Evolutionary conservation across 2,329 filamentous ascomycete species (phyloP).

Genomic region (Hypocrella siamensis): DNA sequence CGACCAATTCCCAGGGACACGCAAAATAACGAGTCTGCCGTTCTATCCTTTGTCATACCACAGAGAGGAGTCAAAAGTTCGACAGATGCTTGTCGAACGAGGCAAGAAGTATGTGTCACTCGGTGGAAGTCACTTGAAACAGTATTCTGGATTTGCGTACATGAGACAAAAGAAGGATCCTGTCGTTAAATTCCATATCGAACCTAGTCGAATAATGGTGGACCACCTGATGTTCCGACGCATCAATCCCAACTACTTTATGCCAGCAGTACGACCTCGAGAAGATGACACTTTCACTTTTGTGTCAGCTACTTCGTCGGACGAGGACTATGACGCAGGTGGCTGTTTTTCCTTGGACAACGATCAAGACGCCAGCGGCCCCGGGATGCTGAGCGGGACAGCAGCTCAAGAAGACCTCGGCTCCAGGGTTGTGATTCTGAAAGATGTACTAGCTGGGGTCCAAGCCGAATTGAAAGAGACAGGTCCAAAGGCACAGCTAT

Average conservation of each 20-base stretch:
- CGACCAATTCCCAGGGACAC: conserved; percentile 59
- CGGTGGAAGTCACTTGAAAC: conserved; percentile 70
- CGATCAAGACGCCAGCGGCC: too few relatives aligned
- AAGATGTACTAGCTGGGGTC: too few relatives aligned
- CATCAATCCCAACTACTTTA: conserved; percentile 73
- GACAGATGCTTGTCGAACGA: conserved; percentile 54
- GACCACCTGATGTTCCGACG: conserved; percentile 70
- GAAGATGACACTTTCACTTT: conserved; percentile 48
- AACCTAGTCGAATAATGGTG: conserved; percentile 77
- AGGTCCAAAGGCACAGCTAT: too few relatives aligned
- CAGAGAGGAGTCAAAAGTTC: conserved; percentile 50
- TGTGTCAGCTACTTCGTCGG: conserved; percentile 34
- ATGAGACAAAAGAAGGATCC: conserved; percentile 57
- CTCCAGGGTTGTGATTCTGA: too few relatives aligned
- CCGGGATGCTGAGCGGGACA: too few relatives aligned
- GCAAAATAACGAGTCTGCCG: conserved; percentile 64
- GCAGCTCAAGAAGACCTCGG: too few relatives aligned
- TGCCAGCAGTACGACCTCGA: conserved; percentile 59
- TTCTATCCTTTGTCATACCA: conserved; percentile 73
- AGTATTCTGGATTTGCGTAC: conserved; percentile 72
- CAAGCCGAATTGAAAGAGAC: too few relatives aligned
- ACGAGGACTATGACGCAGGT: conserved; percentile 17
- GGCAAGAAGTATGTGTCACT: conserved; percentile 73
- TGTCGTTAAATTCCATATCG: conserved; percentile 64
- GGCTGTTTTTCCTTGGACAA: conserved; percentile 20